Evolutionary conservation across 2,329 filamentous ascomycete species (phyloP).

Genomic region (Calonectria fujianensis): DNA sequence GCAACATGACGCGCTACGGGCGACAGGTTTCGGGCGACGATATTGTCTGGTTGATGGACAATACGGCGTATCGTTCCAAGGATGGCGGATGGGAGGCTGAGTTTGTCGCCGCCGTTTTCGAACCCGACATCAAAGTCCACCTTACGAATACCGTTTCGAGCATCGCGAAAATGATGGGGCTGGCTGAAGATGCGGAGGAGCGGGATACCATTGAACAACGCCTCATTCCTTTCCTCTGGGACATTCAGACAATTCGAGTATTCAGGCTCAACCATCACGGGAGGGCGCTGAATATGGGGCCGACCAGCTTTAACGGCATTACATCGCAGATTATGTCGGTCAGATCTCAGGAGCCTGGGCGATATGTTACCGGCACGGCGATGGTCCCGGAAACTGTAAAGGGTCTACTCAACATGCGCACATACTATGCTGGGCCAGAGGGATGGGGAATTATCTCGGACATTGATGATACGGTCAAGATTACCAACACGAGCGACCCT

Average conservation of each 20-base stretch:
- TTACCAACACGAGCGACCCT: conserved; percentile 87
- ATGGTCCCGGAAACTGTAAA: conserved; percentile 70
- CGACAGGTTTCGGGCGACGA: conserved; percentile 78
- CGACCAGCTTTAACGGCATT: conserved; percentile 83
- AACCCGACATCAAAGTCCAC: conserved; percentile 80
- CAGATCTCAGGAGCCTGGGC: conserved; percentile 67
- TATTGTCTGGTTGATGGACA: conserved; percentile 92
- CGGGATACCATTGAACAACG: conserved; percentile 78
- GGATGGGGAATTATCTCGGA: conserved; percentile 94
- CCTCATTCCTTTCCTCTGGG: conserved; percentile 86
- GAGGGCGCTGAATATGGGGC: conserved; percentile 75
- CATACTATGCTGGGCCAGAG: conserved; percentile 82
- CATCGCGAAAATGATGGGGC: conserved; percentile 81
- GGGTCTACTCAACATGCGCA: conserved; percentile 78
- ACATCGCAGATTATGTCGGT: conserved; percentile 77
- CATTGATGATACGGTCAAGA: conserved; percentile 96
- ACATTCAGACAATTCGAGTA: conserved; percentile 81
- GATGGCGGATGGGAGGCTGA: conserved; percentile 83
- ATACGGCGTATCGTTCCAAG: conserved; percentile 82
- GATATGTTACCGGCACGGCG: conserved; percentile 68
- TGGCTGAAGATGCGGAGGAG: conserved; percentile 76
- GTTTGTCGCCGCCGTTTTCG: conserved; percentile 88
- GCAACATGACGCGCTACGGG: conserved; percentile 74
- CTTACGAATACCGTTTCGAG: conserved; percentile 81
- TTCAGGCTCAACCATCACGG: conserved; percentile 77